Evolutionary conservation across 352 stramenopile genomes (phyloP).

Genomic region (Pythium angustatum): DNA sequence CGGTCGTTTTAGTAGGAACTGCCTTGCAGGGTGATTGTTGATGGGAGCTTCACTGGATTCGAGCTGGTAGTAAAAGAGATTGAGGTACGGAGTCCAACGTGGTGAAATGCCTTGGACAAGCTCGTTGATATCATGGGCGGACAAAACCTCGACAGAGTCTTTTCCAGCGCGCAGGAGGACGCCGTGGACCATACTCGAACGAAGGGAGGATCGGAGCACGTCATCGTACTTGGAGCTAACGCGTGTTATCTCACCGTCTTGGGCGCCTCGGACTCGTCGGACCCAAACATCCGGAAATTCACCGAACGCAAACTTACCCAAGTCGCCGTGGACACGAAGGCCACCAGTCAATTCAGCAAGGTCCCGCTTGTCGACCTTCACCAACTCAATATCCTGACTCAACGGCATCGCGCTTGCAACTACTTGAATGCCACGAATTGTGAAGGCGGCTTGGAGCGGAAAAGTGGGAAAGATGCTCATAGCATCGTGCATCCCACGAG

Average conservation of each 20-base stretch:
- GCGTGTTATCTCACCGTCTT: conserved; percentile 44
- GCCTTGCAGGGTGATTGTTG: conserved; percentile 47
- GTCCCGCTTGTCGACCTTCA: conserved; percentile 53
- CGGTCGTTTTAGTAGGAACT: conserved; percentile 48
- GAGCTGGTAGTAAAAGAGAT: conserved; percentile 63
- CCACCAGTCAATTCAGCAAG: conserved; percentile 41
- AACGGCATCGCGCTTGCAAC: conserved; percentile 53
- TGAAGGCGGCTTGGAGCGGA: conserved; percentile 59
- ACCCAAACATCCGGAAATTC: conserved; percentile 64
- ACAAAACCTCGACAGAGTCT: conserved; percentile 37
- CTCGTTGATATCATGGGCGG: conserved; percentile 55
- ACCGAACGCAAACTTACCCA: conserved; percentile 63
- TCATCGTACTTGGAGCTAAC: conserved; percentile 61
- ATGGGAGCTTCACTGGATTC: conserved; percentile 25
- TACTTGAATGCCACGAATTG: conserved; percentile 53
- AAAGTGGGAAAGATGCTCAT: conserved; percentile 52
- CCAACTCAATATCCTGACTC: conserved; percentile 39
- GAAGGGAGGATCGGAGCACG: conserved; percentile 58
- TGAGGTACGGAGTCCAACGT: conserved; percentile 59
- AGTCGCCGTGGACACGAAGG: conserved; percentile 28
- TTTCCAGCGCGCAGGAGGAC: conserved; percentile 48
- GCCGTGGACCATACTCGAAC: conserved; percentile 61
- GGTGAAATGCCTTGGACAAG: conserved; percentile 40
- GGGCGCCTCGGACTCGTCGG: conserved; percentile 37
- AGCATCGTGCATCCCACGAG: conserved; percentile 37